Conservation (phyloP, 176 grass and related monocot species). For the Musa beccarii region DNA sequence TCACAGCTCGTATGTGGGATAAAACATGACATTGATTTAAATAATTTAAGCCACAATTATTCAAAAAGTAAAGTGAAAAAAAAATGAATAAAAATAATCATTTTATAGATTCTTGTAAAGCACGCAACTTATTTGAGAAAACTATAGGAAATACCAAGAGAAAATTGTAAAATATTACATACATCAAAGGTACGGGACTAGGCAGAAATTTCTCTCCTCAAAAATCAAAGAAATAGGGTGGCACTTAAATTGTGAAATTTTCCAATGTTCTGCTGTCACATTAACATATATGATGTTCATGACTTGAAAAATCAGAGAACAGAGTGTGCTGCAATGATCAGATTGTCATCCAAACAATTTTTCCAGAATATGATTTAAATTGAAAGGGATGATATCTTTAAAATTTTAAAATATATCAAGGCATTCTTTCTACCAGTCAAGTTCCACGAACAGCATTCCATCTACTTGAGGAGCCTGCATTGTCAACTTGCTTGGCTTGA, state of each 20-base stretch:
- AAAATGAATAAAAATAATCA: too few relatives aligned
- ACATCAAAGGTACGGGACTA: too few relatives aligned
- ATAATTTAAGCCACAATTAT: not conserved
- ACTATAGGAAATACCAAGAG: too few relatives aligned
- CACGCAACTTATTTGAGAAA: too few relatives aligned
- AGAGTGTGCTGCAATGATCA: not conserved
- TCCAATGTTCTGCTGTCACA: not conserved
- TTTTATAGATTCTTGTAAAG: too few relatives aligned
- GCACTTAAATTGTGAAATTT: not conserved
- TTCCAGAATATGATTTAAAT: not conserved
- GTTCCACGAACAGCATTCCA: constrained; percentile 58
- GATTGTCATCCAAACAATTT: not conserved
- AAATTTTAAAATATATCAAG: not conserved
- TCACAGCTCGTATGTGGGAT: not conserved
- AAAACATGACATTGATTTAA: not conserved
- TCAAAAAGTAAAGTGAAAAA: not conserved
- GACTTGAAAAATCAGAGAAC: not conserved
- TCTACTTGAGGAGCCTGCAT: constrained; percentile 34
- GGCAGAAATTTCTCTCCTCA: too few relatives aligned
- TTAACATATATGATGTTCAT: not conserved
- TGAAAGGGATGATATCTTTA: not conserved
- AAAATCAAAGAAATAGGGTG: not conserved
- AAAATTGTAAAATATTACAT: too few relatives aligned
- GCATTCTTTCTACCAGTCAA: constrained; percentile 56
- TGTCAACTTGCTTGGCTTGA: constrained; percentile 42